phyloP scores from a whole-genome alignment of 768 basidiomycete genomes.

The Macrolepiota dolichaula region DNA sequence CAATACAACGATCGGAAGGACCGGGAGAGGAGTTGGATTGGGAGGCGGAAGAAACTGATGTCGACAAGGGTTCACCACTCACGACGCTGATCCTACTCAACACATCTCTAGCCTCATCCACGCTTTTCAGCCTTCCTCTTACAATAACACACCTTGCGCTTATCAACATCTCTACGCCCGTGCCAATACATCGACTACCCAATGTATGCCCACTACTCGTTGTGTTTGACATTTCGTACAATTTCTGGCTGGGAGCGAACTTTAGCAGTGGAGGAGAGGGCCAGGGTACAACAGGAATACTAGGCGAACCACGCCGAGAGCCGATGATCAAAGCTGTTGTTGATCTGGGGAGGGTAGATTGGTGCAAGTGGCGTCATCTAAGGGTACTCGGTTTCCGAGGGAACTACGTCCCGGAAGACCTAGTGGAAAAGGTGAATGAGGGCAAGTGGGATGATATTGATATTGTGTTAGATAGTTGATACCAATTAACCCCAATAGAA shows the following conservation, averaged over 20 bases:
- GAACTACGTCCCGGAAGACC: conserved; percentile 42
- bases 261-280: neutral
- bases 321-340: conserved; percentile 26
- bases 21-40: conserved; percentile 26
- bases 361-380: conserved; percentile 54
- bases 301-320: conserved; percentile 10
- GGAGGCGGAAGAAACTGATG: conserved; percentile 39
- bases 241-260: conserved; percentile 35
- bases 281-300: neutral
- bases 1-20: neutral
- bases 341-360: conserved; percentile 49
- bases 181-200: conserved; percentile 57
- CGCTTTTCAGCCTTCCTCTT: conserved; percentile 52
- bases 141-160: conserved; percentile 65
- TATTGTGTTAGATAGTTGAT: conserved; percentile 34
- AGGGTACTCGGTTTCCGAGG: conserved; percentile 53
- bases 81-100: conserved; percentile 51
- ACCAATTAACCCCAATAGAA: neutral
- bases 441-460: conserved; percentile 65
- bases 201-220: conserved; percentile 57
- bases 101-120: conserved; percentile 38
- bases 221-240: conserved; percentile 68
- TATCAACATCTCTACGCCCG: conserved; percentile 42
- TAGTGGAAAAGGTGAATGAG: conserved; percentile 47
- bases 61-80: conserved; percentile 26